Conservation (phyloP, 2,329 filamentous ascomycete genomes). For the Ophiostoma quercus region DNA sequence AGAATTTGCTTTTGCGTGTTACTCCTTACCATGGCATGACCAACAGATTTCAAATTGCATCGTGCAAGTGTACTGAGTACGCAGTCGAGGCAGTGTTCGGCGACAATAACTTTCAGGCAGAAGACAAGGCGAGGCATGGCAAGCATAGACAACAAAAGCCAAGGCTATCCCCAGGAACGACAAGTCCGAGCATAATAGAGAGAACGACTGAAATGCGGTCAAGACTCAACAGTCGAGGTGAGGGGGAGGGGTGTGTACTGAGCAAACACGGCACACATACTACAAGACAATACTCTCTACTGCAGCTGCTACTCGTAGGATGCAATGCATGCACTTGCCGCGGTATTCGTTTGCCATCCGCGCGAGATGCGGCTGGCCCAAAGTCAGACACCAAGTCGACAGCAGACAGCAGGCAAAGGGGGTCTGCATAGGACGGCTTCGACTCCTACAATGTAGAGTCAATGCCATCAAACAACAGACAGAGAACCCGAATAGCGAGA, state of each 20-base stretch:
- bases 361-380: conserved; percentile 5
- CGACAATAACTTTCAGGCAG: no score
- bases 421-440: background rate
- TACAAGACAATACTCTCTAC: background rate
- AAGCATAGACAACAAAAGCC: background rate
- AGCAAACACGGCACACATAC: background rate
- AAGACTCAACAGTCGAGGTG: background rate
- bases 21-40: background rate
- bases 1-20: background rate
- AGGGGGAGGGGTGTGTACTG: background rate
- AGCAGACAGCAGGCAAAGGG: background rate
- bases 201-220: background rate
- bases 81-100: no score
- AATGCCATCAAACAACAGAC: background rate
- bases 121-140: background rate
- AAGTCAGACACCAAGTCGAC: background rate
- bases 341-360: background rate
- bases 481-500: background rate
- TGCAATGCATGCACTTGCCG: background rate
- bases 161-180: background rate
- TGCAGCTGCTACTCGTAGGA: background rate
- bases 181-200: background rate
- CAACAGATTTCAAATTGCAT: background rate
- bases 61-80: background rate
- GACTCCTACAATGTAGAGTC: background rate